phyloP scores from a whole-genome alignment of 441 rosid genomes.

The Mallotus repandus region DNA sequence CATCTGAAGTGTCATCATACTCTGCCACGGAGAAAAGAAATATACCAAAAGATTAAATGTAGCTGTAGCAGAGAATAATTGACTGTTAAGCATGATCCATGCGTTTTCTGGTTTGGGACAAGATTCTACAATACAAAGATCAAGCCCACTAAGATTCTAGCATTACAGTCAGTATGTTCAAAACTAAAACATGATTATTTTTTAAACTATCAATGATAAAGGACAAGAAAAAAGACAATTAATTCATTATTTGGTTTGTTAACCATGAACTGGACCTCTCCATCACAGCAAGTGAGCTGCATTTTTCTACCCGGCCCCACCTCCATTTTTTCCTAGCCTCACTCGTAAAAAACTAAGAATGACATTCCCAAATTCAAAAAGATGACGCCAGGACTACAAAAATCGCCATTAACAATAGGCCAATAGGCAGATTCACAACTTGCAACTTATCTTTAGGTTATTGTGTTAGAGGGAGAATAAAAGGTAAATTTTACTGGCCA shows the following conservation, averaged over 20 bases:
- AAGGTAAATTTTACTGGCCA: too few species aligned
- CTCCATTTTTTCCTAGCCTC: too few species aligned
- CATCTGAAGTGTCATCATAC: conserved; percentile 55
- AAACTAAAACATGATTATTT: too few species aligned
- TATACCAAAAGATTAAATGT: background rate
- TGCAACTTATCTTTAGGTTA: too few species aligned
- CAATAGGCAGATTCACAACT: background rate
- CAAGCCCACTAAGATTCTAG: too few species aligned
- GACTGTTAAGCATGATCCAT: too few species aligned
- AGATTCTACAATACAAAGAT: too few species aligned
- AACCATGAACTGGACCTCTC: conserved; percentile 1
- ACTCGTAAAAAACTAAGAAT: background rate
- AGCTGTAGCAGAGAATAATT: background rate
- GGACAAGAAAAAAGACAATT: background rate
- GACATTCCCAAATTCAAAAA: background rate
- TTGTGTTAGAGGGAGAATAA: too few species aligned
- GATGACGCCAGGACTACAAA: background rate
- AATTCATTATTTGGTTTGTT: background rate
- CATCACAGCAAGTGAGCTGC: background rate
- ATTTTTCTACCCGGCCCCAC: background rate
- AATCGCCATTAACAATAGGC: background rate
- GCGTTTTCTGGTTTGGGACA: too few species aligned
- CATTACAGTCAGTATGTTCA: too few species aligned
- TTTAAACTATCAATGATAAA: background rate
- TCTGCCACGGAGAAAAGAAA: conserved; percentile 42